Evolutionary conservation across 2,329 filamentous ascomycete genomes (phyloP).

Genomic region (Pestalotiopsis sp.): DNA sequence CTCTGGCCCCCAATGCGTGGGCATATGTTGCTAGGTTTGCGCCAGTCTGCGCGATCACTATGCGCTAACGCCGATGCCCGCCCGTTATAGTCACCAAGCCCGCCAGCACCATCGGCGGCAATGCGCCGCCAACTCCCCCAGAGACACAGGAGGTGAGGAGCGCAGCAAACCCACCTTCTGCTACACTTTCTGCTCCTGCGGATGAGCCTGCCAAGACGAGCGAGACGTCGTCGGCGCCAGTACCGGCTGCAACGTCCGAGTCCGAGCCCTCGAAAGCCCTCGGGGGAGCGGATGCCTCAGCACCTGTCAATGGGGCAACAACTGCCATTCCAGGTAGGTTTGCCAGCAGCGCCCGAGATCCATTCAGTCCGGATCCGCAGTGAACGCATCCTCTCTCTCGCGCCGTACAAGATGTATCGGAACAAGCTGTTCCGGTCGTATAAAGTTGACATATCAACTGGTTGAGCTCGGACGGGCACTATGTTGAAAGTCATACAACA

Average conservation of each 20-base stretch:
- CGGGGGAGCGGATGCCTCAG: neutral
- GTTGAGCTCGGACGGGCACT: no score
- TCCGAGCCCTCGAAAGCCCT: constrained; percentile 5
- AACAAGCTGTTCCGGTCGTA: neutral
- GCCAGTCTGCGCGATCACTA: constrained; percentile 2
- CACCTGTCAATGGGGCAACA: neutral
- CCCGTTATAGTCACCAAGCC: constrained; percentile 10
- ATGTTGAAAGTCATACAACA: no score
- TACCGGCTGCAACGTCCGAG: neutral
- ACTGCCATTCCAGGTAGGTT: neutral
- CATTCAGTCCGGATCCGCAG: neutral
- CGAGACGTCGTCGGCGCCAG: neutral
- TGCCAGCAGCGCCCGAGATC: neutral
- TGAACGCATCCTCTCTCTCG: neutral
- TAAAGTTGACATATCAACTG: no score
- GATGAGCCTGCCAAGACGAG: constrained; percentile 23
- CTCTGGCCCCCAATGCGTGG: neutral
- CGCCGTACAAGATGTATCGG: neutral
- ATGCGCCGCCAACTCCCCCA: constrained; percentile 17
- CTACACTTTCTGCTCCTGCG: constrained; percentile 12
- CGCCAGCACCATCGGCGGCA: constrained; percentile 8
- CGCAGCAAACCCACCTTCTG: constrained; percentile 16
- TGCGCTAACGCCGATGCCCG: neutral
- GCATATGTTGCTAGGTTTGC: neutral
- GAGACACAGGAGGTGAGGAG: constrained; percentile 20